A percentile compares a stretch with the other conserved stretches of the same genome.
phyloP scores from a whole-genome alignment of 345 rosid species.

The Hypericum perforatum region DNA sequence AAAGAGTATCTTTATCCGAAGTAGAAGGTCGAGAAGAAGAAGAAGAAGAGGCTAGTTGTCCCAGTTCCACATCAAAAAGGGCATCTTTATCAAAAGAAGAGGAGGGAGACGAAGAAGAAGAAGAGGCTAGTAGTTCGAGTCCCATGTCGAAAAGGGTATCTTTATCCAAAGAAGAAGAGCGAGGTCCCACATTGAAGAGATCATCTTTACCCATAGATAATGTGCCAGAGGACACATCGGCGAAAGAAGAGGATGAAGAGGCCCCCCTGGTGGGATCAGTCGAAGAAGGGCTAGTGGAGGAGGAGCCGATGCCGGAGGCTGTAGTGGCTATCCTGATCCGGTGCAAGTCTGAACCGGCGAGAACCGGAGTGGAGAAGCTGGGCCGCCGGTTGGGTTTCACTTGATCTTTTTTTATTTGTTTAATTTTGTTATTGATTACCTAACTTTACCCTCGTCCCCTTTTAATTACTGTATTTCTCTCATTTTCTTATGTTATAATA shows the following conservation, averaged over 20 bases:
- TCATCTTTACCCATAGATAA: conserved; percentile 20
- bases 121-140: conserved; percentile 8
- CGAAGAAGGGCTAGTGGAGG: conserved; percentile 2
- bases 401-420: conserved; percentile 24
- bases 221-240: conserved; percentile 17
- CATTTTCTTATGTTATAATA: too few species aligned
- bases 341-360: conserved; percentile 85
- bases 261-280: conserved; percentile 8
- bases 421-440: conserved; percentile 3
- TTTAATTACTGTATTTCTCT: too few species aligned
- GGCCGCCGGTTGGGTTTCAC: conserved; percentile 55
- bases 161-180: too few species aligned
- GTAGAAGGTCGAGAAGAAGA: conserved; percentile 9
- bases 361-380: conserved; percentile 40
- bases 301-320: conserved; percentile 14
- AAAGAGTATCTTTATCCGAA: too few species aligned
- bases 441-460: not conserved
- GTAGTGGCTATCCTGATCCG: conserved; percentile 39
- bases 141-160: too few species aligned
- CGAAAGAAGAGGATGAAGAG: conserved; percentile 21
- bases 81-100: too few species aligned
- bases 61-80: too few species aligned
- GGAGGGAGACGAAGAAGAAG: conserved; percentile 14
- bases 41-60: too few species aligned
- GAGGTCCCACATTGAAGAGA: conserved; percentile 10